These are phyloP conservation scores for Penicillium sp. DNA, from an alignment of 2,329 filamentous ascomycete genomes.

Conservation along the genomic window DNA sequence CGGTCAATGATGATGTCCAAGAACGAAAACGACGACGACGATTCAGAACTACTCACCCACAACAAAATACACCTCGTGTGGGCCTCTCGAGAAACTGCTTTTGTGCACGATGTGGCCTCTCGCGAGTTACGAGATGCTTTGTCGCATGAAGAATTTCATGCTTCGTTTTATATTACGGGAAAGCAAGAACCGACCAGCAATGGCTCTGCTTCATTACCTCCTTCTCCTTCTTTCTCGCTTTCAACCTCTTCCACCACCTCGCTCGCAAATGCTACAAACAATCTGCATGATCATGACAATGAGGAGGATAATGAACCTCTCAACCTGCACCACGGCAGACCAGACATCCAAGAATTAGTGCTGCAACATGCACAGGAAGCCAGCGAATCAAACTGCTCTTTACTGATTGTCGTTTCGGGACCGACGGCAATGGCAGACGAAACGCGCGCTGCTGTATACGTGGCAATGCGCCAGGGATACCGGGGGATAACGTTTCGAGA, in stretches of 20 bases:
- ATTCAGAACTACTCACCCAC: constrained; percentile 16
- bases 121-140: constrained; percentile 27
- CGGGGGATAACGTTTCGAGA: constrained; percentile 43
- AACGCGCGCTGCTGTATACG: constrained; percentile 37
- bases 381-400: constrained; percentile 21
- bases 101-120: constrained; percentile 25
- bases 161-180: constrained; percentile 23
- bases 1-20: constrained; percentile 12
- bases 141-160: constrained; percentile 26
- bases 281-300: too few species aligned
- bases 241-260: not conserved
- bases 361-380: constrained; percentile 29
- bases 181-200: not conserved
- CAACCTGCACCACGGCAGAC: constrained; percentile 32
- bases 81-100: constrained; percentile 29
- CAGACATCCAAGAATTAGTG: constrained; percentile 34
- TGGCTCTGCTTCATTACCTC: not conserved
- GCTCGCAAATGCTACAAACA: not conserved
- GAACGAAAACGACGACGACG: not conserved
- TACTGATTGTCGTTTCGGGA: constrained; percentile 44
- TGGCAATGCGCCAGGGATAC: constrained; percentile 31
- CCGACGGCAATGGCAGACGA: constrained; percentile 45
- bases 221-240: not conserved
- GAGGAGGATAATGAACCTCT: constrained; percentile 9
- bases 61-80: constrained; percentile 32